Evolutionary conservation across 495 filamentous ascomycete genomes (phyloP).

Genomic region (Oleoguttula mirabilis): DNA sequence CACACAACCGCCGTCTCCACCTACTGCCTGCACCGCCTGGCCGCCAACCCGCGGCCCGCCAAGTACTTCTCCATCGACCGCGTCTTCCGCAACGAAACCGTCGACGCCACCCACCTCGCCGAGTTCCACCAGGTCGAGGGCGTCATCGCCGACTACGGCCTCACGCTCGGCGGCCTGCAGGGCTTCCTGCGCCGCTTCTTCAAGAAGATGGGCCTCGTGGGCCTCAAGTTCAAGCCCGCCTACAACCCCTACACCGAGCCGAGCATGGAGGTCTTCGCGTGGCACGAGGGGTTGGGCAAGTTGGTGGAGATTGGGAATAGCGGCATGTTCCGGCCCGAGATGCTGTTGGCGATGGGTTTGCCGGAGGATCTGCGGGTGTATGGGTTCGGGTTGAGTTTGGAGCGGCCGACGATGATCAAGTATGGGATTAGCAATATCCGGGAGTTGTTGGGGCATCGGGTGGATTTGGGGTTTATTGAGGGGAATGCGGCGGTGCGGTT

Average conservation of each 20-base stretch:
- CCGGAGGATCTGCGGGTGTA: constrained; percentile 80
- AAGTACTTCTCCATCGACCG: constrained; percentile 96
- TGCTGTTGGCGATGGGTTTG: constrained; percentile 82
- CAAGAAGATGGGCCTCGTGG: constrained; percentile 80
- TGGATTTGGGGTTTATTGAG: constrained; percentile 31
- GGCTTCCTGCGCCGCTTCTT: constrained; percentile 97
- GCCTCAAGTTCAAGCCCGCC: constrained; percentile 89
- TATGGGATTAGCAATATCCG: constrained; percentile 36
- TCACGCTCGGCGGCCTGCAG: constrained; percentile 86
- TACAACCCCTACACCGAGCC: constrained; percentile 99
- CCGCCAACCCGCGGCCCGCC: constrained; percentile 65
- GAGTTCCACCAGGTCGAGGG: constrained; percentile 99
- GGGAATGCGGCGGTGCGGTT: constrained; percentile 31
- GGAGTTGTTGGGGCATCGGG: constrained; percentile 34
- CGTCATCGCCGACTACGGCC: constrained; percentile 88
- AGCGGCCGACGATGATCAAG: constrained; percentile 97
- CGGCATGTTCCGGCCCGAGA: constrained; percentile 96
- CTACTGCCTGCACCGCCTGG: constrained; percentile 79
- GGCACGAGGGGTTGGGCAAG: constrained; percentile 78
- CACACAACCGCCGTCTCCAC: constrained; percentile 89
- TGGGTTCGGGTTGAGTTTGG: constrained; percentile 81
- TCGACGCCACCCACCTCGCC: constrained; percentile 90
- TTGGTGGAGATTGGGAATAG: constrained; percentile 96
- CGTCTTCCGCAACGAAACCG: constrained; percentile 91
- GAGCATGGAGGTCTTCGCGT: constrained; percentile 91